Conservation (phyloP, 169 alveolate species). For the Plasmodium gonderi region DNA sequence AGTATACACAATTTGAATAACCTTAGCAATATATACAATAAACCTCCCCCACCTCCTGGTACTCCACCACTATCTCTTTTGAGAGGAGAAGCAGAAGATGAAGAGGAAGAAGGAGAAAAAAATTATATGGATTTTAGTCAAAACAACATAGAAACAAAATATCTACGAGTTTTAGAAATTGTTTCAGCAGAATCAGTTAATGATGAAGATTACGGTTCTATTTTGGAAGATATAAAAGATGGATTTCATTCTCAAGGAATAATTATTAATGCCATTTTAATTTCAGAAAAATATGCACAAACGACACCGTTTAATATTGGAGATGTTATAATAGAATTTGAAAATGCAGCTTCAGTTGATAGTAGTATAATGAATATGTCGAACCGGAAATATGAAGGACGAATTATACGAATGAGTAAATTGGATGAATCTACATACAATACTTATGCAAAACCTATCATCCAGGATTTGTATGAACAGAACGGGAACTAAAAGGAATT, state of each 20-base stretch:
- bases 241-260: constrained; percentile 84
- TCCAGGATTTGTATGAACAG: constrained; percentile 14
- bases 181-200: constrained; percentile 23
- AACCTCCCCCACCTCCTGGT: constrained; percentile 69
- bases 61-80: constrained; percentile 21
- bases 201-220: constrained; percentile 75
- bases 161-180: constrained; percentile 46
- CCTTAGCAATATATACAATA: background rate
- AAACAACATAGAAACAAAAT: constrained; percentile 72
- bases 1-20: constrained; percentile 56
- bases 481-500: background rate
- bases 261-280: constrained; percentile 75
- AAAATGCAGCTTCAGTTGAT: constrained; percentile 76
- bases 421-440: constrained; percentile 21
- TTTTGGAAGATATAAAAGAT: constrained; percentile 82
- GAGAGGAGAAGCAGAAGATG: background rate
- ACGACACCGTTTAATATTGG: constrained; percentile 78
- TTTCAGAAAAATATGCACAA: constrained; percentile 78
- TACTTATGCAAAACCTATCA: constrained; percentile 25
- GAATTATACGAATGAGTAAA: constrained; percentile 74
- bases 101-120: too few species aligned
- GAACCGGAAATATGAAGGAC: constrained; percentile 81
- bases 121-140: too few species aligned
- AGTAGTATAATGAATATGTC: constrained; percentile 82
- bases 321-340: constrained; percentile 83